Conservation (phyloP, 257 asterid species). For the Rehmannia glutinosa region DNA sequence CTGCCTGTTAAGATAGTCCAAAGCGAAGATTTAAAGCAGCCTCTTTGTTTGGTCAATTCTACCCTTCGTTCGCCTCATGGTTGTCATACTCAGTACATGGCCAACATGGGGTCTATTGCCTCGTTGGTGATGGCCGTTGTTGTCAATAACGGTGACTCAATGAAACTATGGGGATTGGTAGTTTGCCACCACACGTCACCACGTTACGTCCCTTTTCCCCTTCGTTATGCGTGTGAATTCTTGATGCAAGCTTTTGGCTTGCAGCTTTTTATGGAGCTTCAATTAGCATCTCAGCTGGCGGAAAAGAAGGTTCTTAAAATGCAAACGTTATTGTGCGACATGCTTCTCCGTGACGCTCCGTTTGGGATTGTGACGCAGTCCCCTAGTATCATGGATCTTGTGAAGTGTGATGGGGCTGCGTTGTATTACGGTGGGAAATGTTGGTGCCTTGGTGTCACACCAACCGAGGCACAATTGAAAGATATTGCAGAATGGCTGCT, state of each 20-base stretch:
- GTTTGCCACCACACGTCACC: constrained; percentile 65
- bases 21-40: constrained; percentile 39
- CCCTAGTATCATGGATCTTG: constrained; percentile 64
- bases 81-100: constrained; percentile 56
- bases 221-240: constrained; percentile 57
- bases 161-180: constrained; percentile 62
- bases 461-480: constrained; percentile 43
- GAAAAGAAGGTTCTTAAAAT: constrained; percentile 49
- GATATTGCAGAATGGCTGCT: constrained; percentile 50
- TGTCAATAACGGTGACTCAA: constrained; percentile 29
- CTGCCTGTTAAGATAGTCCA: constrained; percentile 46
- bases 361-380: constrained; percentile 49
- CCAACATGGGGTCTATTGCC: constrained; percentile 55
- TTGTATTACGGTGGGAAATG: constrained; percentile 41
- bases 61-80: constrained; percentile 56
- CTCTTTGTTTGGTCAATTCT: constrained; percentile 57
- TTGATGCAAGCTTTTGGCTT: constrained; percentile 49
- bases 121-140: constrained; percentile 54
- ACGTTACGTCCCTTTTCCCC: constrained; percentile 47
- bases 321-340: constrained; percentile 58
- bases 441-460: constrained; percentile 68
- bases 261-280: constrained; percentile 60
- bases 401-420: constrained; percentile 71
- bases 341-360: constrained; percentile 59
- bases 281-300: constrained; percentile 39